phyloP scores from a whole-genome alignment of 129 eudicot species.

The Ambrosia artemisiifolia region DNA sequence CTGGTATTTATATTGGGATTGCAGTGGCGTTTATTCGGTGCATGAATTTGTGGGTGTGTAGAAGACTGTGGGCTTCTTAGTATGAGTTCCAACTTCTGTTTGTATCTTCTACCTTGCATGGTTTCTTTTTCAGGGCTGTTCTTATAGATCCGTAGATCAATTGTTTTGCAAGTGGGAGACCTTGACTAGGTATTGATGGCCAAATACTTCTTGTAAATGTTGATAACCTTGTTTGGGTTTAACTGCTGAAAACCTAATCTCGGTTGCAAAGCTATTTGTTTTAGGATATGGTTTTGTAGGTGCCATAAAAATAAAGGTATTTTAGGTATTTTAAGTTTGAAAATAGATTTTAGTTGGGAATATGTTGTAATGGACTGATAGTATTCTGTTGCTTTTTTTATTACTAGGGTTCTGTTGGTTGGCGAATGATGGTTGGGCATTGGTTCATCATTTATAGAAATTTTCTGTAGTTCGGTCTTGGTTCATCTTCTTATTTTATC shows the following conservation, averaged over 20 bases:
- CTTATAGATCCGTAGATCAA: background rate
- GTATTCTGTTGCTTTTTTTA: background rate
- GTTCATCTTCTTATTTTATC: too few relatives aligned
- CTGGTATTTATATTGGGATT: background rate
- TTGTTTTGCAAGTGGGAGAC: too few relatives aligned
- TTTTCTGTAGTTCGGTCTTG: too few relatives aligned
- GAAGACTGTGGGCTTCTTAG: background rate
- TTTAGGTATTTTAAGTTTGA: too few relatives aligned
- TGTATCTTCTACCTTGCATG: background rate
- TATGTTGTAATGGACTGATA: too few relatives aligned
- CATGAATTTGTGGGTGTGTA: background rate
- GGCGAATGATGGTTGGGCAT: too few relatives aligned
- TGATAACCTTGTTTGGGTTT: too few relatives aligned
- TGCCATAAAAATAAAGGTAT: background rate
- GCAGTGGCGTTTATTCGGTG: background rate
- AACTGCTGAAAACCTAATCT: background rate
- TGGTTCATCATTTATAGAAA: background rate
- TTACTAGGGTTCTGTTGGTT: background rate
- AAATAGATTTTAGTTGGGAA: background rate
- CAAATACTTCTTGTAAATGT: background rate
- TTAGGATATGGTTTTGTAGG: background rate
- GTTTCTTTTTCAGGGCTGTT: background rate
- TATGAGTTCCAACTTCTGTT: background rate
- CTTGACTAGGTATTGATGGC: too few relatives aligned
- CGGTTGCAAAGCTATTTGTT: background rate